phyloP scores from a whole-genome alignment of 371 early-diverging fungal genomes.

The Mucor mucedo region DNA sequence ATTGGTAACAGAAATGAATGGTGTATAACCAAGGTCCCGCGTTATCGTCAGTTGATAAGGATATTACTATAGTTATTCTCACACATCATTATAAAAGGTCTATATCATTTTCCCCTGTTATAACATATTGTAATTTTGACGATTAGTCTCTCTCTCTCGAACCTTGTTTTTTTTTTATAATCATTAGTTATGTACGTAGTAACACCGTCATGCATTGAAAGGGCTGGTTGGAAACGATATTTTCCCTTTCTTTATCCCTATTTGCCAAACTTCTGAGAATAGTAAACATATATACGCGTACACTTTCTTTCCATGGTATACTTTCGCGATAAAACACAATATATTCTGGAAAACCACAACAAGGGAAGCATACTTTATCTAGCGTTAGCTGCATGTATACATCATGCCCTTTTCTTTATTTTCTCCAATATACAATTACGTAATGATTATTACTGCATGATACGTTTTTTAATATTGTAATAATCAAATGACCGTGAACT shows the following conservation, averaged over 20 bases:
- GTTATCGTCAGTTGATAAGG: conserved; percentile 2
- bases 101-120: not conserved
- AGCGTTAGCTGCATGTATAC: not conserved
- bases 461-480: not conserved
- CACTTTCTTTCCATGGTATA: not conserved
- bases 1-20: conserved; percentile 2
- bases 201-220: conserved; percentile 8
- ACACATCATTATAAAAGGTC: not conserved
- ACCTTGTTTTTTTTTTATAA: not conserved
- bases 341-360: no score
- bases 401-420: not conserved
- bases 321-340: no score
- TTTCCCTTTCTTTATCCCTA: conserved; percentile 2
- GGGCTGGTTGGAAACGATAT: conserved; percentile 1
- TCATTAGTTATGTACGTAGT: conserved; percentile 4
- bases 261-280: not conserved
- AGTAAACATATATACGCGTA: not conserved
- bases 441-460: not conserved
- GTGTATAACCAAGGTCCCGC: not conserved
- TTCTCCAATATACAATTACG: no score
- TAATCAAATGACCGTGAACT: not conserved
- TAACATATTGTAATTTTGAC: not conserved
- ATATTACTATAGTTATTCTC: not conserved
- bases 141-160: not conserved
- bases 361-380: no score